Evolutionary conservation across 2,329 filamentous ascomycete species (phyloP), one percentile per base, ranked within the genome.

Genomic region (Alternaria sp.): DNA sequence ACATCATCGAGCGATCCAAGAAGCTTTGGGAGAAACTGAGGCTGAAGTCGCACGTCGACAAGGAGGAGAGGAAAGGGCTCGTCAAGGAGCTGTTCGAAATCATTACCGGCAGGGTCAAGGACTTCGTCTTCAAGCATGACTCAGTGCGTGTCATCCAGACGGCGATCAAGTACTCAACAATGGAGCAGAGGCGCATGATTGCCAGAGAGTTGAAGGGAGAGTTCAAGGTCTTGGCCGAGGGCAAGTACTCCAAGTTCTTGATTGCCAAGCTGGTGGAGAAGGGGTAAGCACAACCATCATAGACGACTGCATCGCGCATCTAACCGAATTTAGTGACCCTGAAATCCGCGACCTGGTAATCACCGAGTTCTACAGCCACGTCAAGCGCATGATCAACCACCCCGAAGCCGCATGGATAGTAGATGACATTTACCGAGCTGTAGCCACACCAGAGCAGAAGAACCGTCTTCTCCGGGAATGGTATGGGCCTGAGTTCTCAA

Each of bases 101-200:
- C 74, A 92, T 97, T 72, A 95, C 92, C 25, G 94, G 94, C 54
- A 89, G 92, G 59, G 91, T 98, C 72, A 93, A 92, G 80, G 95
- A 98, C 64, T 97, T 98, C 69, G 94, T 97, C 20, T 92, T 99
- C 82, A 99, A 99, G 86, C 95, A 99, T 79, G 95, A 99, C 78
- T 92, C 93, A 36, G 94, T 97, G n/a, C 88, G 95, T 69, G 93
- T 97, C 43, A 91, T 99, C 27, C 95, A 99, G 82, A 97, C 94
- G 12, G 95, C 94, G 38, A 88, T 99, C 81, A 99, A 99, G 81
- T 99, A 99, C 81, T 91, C 93, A 49, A 96, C 90, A 46, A 85
- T 89, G 57, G 90, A 92, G 62, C 94, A 97, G 81, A 87, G 92
- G 74, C 92, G 90, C 79, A 88, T 90, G 82, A 97, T 99, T 73